Evolutionary conservation across 192 early-diverging fungal species (phyloP).

Genomic region (Backusella macrospora): DNA sequence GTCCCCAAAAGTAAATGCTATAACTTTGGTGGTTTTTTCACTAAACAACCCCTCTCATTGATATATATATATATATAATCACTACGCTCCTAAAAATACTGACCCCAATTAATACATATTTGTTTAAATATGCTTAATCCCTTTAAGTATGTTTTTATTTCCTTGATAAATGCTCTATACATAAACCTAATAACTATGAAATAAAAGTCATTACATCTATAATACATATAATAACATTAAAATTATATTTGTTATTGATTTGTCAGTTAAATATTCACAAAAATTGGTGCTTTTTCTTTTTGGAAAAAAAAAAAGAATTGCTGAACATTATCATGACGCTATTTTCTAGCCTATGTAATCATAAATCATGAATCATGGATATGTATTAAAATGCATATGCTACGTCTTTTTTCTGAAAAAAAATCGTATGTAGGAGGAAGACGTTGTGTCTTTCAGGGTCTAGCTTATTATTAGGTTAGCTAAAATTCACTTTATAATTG

Average conservation of each 20-base stretch:
- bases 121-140: not conserved
- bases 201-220: not conserved
- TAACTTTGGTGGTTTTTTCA: not conserved
- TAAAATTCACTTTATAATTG: not conserved
- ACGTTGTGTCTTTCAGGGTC: not conserved
- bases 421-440: not conserved
- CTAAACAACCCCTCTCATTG: not conserved
- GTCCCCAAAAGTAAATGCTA: not conserved
- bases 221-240: not conserved
- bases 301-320: not conserved
- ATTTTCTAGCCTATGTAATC: not conserved
- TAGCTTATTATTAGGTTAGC: conserved; percentile 1
- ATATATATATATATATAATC: not conserved
- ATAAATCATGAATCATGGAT: not conserved
- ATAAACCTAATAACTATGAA: not conserved
- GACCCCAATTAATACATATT: not conserved
- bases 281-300: not conserved
- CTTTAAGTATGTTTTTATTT: not conserved
- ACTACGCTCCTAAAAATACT: not conserved
- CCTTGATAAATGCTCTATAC: not conserved
- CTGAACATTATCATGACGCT: not conserved
- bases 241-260: not conserved
- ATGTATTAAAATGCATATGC: conserved; percentile 5
- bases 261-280: not conserved
- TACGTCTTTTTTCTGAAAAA: not conserved